Evolutionary conservation across 257 asterid species (phyloP), one percentile per base, ranked within the genome.

Genomic region (Salvia hispanica): DNA sequence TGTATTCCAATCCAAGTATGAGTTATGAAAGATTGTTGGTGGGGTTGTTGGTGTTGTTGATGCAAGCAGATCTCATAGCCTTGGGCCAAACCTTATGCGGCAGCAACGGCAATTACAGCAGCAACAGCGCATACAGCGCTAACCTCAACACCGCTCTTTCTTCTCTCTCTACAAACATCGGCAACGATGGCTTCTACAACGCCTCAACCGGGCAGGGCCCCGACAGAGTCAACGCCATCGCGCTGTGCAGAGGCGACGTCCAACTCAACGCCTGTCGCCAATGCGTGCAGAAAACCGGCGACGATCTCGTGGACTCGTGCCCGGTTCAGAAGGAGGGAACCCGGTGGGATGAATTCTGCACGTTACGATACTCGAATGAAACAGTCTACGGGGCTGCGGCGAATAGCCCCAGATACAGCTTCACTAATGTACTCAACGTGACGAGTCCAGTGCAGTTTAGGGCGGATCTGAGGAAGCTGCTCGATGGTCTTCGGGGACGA

Each of bases 351-450:
- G 79, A 50, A 0, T 2, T 1, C 21, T 82, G 87, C 71, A 67
- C 13, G 51, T 0, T 79, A 4, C 70, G 75, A 4, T 82, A 74
- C 82, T 76, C 84, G 3, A 72, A 82, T 52, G 74, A 58, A 12
- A 33, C 74, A 1, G 25, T 78, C 5, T 6, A 34, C 11, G 71
- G 83, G n/a, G 42, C 0, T 6, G 9, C 28, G 58, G 42, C 7
- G 21, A 18, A 18, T 18, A 18, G 21, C 1, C 21, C 21, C 1
- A 18, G 21, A 18, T 18, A 18, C 21, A 18, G 21, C 21, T 18
- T 18, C 21, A 18, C 1, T 18, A 18, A 18, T 18, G 21, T 18
- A 18, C 0, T 0, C 3, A 66, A 52, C 25, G 72, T 52, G 25
- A 3, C 55, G 6, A 78, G 54, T 5, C 67, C 76, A 0, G 71